Evolutionary conservation across 208 protist genomes (phyloP).

Genomic region (Spongospora subterranea): DNA sequence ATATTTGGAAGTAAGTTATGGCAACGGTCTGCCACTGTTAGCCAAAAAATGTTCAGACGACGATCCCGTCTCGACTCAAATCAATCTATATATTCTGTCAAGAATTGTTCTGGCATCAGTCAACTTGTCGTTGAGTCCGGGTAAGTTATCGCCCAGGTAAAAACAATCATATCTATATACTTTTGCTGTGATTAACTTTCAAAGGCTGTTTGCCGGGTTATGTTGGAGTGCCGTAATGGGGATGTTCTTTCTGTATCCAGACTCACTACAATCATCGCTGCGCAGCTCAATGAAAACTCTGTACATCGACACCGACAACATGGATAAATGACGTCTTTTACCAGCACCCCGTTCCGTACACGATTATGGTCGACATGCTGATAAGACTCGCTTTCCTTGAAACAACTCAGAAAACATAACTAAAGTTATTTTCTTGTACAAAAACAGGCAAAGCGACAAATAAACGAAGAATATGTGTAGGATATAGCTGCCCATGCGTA

Average conservation of each 20-base stretch:
- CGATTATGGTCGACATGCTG: too few species aligned
- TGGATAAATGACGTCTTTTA: not conserved
- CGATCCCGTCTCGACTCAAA: not conserved
- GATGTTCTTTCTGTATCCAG: not conserved
- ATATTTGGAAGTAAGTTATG: conserved; percentile 16
- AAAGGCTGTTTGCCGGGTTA: conserved; percentile 1
- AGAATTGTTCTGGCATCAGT: conserved; percentile 14
- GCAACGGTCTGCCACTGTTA: not conserved
- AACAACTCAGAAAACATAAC: too few species aligned
- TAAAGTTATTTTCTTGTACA: too few species aligned
- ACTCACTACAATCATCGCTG: not conserved
- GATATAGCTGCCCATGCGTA: too few species aligned
- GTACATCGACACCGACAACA: conserved; percentile 33
- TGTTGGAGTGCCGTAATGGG: conserved; percentile 33
- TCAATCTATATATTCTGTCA: conserved; percentile 51
- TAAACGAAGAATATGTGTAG: too few species aligned
- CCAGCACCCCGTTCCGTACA: not conserved
- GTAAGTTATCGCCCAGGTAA: conserved; percentile 1
- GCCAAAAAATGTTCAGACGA: not conserved
- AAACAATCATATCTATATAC: not conserved
- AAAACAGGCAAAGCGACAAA: too few species aligned
- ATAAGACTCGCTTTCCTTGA: too few species aligned
- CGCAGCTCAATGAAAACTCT: conserved; percentile 18
- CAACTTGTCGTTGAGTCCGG: not conserved
- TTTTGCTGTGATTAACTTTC: not conserved